Base-by-base conservation (phyloP, 73 alveolate genomes). In the Diophrys sp. region DNA sequence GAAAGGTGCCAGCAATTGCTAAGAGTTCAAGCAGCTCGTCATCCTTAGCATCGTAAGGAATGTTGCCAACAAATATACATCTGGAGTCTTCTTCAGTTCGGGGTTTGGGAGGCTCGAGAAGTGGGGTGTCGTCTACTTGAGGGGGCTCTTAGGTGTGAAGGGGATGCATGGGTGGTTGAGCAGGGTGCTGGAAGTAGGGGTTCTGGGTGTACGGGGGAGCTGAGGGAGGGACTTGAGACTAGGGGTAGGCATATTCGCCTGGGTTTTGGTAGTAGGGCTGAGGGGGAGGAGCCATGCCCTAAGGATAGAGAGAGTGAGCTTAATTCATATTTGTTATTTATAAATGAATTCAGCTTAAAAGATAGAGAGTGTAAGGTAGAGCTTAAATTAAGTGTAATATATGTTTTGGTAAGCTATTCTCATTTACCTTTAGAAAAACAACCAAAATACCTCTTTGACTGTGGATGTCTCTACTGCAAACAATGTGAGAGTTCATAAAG, bases 1-100 rank as follows among this genome's bases (percentile, higher is more conserved):
- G 69, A 30, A 94, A 94, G 29, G 97, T 95, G 14, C 98, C 98
- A n/a, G 89, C 94, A 34, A 87, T 67, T 32, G 89, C 79, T 44
- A 94, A 77, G 2, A 87, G 74, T 31, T 85, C 87, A 56, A 67
- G 82, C 33, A 94, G 71, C 31, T 88, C 95, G 71, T 85, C 82
- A 76, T 91, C 94, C 25, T 91, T 81, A 25, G 93, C 91, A 56
- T 87, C 91, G 81, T 89, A 94, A 29, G 97, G 96, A 31, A 94
- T 94, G 76, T 91, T 91, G 0, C 97, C 98, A 67, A 91, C 98
- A 31, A 77, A 77, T 2, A 77, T 66, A 30, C 77, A 32, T 14
- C 76, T 14, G 27, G 83, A 62, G 29, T 62, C 31, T 1, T 62
- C 23, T 5, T 62, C 62, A 11, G 62, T 44, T 44, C 18, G 18